Evolutionary conservation across 805 yeast species (phyloP).

Genomic region (Monosporozyma aquatica): DNA sequence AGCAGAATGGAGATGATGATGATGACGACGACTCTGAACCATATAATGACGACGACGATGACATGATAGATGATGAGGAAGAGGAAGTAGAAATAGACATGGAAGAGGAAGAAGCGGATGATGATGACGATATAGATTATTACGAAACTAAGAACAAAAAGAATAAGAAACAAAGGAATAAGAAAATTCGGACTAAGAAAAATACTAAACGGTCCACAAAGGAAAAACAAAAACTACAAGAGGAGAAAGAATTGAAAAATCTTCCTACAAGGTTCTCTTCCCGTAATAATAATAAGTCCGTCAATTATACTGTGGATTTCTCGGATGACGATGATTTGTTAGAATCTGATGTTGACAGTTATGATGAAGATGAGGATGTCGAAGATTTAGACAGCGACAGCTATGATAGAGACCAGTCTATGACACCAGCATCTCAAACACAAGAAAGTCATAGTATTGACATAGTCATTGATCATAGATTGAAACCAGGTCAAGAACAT

Average conservation of each 20-base stretch:
- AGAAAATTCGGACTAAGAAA: conserved; percentile 11
- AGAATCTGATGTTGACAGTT: conserved; percentile 27
- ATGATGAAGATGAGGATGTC: conserved; percentile 26
- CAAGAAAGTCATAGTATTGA: conserved; percentile 28
- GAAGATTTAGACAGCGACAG: conserved; percentile 17
- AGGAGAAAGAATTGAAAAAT: conserved; percentile 14
- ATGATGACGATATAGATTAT: conserved; percentile 17
- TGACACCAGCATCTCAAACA: conserved; percentile 24
- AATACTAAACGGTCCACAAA: conserved; percentile 4
- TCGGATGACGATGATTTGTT: conserved; percentile 40
- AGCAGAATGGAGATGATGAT: conserved; percentile 22
- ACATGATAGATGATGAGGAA: conserved; percentile 21
- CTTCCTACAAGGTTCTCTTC: conserved; percentile 69
- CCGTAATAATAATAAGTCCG: conserved; percentile 44
- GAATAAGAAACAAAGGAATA: too few relatives aligned
- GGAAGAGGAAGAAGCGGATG: conserved; percentile 19
- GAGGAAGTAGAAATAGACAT: too few relatives aligned
- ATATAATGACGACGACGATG: conserved; percentile 27
- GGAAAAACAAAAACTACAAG: conserved; percentile 9
- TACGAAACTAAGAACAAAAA: conserved; percentile 12
- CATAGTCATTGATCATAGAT: conserved; percentile 23
- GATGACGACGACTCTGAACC: conserved; percentile 21
- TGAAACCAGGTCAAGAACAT: conserved; percentile 18
- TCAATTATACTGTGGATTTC: conserved; percentile 69
- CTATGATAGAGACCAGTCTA: conserved; percentile 19